These are phyloP conservation scores for Oenanthe sinensis DNA, from an alignment of 129 eudicot species.

Conservation along the genomic window DNA sequence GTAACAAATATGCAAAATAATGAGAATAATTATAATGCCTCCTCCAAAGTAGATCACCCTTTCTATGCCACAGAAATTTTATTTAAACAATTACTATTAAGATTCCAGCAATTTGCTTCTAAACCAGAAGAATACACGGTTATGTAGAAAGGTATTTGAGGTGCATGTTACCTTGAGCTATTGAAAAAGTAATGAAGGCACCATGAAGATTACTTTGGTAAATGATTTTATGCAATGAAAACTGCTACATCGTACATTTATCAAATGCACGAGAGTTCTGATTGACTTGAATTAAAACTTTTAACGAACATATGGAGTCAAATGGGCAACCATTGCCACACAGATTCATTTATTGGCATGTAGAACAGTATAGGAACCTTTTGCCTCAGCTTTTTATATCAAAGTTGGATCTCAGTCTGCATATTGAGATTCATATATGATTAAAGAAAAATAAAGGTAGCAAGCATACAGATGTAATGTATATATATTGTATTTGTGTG, in stretches of 20 bases:
- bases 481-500: neutral
- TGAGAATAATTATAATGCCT: neutral
- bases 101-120: neutral
- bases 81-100: neutral
- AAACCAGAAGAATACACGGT: neutral
- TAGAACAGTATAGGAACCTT: neutral
- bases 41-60: neutral
- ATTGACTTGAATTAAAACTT: neutral
- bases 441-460: too few relatives aligned
- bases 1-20: neutral
- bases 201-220: neutral
- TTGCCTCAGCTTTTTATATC: neutral
- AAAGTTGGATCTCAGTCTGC: neutral
- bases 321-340: neutral
- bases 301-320: neutral
- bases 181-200: neutral
- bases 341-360: neutral
- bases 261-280: neutral
- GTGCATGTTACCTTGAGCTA: neutral
- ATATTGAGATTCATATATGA: neutral
- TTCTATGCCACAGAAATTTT: neutral
- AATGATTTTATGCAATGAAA: neutral
- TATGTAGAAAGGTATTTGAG: neutral
- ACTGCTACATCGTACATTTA: neutral
- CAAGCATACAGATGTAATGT: too few relatives aligned